Evolutionary conservation across 768 basidiomycete genomes (phyloP).

Genomic region (Leccinum subgranulosum): DNA sequence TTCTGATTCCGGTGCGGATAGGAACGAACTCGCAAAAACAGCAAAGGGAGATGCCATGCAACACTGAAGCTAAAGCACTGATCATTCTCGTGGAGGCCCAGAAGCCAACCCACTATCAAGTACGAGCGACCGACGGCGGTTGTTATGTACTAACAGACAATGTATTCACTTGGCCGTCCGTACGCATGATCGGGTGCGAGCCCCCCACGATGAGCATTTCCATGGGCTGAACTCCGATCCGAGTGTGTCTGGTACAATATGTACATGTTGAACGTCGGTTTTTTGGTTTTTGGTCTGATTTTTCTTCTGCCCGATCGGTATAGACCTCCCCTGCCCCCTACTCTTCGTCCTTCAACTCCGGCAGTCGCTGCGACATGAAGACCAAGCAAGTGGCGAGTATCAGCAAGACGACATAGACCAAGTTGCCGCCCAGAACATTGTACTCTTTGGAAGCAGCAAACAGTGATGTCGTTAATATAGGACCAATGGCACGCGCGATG

Average conservation of each 20-base stretch:
- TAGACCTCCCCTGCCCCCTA: neutral
- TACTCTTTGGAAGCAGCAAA: slow-evolving; percentile 51
- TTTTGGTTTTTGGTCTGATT: neutral
- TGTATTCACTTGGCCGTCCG: neutral
- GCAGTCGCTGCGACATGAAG: slow-evolving; percentile 19
- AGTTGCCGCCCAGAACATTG: slow-evolving; percentile 48
- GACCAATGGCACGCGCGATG: slow-evolving; percentile 47
- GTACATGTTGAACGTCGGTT: neutral
- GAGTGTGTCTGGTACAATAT: neutral
- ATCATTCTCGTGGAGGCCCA: neutral
- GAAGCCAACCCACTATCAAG: neutral
- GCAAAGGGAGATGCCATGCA: slow-evolving; percentile 52
- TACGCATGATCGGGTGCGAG: neutral
- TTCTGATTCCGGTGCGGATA: slow-evolving; percentile 23
- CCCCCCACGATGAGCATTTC: neutral
- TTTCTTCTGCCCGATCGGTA: neutral
- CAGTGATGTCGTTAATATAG: slow-evolving; percentile 46
- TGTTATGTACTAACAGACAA: slow-evolving; percentile 7
- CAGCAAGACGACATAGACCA: slow-evolving; percentile 44
- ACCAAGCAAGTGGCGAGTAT: slow-evolving; percentile 27
- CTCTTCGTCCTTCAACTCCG: slow-evolving; percentile 17
- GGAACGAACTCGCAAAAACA: slow-evolving; percentile 66
- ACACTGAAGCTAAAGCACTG: slow-evolving; percentile 34
- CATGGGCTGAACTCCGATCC: neutral
- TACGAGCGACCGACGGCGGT: neutral